Base-by-base conservation (phyloP, 129 eudicot species). In the Centaurea solstitialis region DNA sequence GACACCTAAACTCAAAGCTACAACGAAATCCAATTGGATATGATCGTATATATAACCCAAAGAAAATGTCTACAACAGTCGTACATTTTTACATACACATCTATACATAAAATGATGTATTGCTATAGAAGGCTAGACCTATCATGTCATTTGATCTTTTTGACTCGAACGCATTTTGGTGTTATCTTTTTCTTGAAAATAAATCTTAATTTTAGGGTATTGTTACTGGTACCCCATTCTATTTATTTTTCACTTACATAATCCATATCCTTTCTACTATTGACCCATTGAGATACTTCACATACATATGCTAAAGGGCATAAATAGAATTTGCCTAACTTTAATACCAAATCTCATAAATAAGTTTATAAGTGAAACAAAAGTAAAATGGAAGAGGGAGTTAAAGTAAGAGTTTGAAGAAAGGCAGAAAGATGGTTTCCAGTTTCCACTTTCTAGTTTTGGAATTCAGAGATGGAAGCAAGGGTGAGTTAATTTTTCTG, bases 401-500 rank as follows among this genome's bases (percentile, higher is more conserved):
- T 74, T 81, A 5, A 68, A 75, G 77, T 72, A 21, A 61, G 21
- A 70, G 64, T 75, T 80, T 78, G 76, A 75, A 74, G 81, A 70
- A 70, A 79, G 70, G 74, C 70, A 75, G 81, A 71, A 77, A 40
- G 33, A 79, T 59, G 82, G 81, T 47, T 86, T 43, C 85, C 86
- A 26, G 81, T 47, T 86, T 43, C 85, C 86, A 26, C 30, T 26
- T 26, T 43, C 85, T 84, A 66, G 87, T 76, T 79, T 85, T 77
- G 65, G 89, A 84, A 82, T 67, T 85, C 79, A 53, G 86, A 85
- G 84, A 87, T 33, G 37, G 37, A 33, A 33, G 37, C 37, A 33
- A 87, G 93, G 76, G 85, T 88, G 88, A 79, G 85, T 84, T 57
- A n/a, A n/a, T 57, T 17, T 17, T 57, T 69, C 75, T 67, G 67